Evolutionary conservation across 345 rosid genomes (phyloP), one percentile per base, ranked within the genome.

Genomic region (Mallotus nudiflorus): DNA sequence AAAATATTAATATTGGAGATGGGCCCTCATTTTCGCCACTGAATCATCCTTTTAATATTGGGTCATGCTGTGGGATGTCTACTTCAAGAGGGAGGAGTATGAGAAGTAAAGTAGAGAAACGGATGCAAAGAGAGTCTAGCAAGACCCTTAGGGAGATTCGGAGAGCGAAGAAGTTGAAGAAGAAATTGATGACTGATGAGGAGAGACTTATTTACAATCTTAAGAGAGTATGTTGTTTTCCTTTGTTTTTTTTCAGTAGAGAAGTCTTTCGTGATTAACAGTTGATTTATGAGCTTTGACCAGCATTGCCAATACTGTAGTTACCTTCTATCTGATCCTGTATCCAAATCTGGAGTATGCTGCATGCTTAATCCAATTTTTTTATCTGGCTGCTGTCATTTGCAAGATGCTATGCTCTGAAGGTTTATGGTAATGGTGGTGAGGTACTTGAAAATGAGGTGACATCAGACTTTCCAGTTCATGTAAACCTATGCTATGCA

Each of bases 171-270:
- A 94, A 88, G 71, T 67, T 92, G 78, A 90, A 89, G 86, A 90
- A 86, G 89, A 92, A 94, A 77, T 89, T 94, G 70, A 94, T 94
- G 98, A 90, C 97, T 35, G 98, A 92, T 80, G 97, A 94, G 76
- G 97, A 94, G 87, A 81, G 97, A 68, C 93, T 88, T 69, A 82
- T 94, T 72, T 90, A 94, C 84, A 91, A 92, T 58, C 95, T 94
- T 74, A 94, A 90, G 80, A 90, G 95, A 75, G 97, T 91, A 87
- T 67, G 71, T 63, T 67, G 71, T 63, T 63, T 3, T 59, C 60
- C 6, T 66, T 51, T 35, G 39, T 16, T 53, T 29, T 48, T 46
- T 2, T 25, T 16, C 1, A 27, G 31, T 31, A 25, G 24, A 24
- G 40, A 19, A 11, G 15, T 44, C 44, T 33, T 56, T 18, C 35